A percentile compares a stretch with the other conserved stretches of the same genome.
These are phyloP conservation scores for Euclidium syriacum DNA, from an alignment of 345 rosid genomes.

Conservation along the genomic window DNA sequence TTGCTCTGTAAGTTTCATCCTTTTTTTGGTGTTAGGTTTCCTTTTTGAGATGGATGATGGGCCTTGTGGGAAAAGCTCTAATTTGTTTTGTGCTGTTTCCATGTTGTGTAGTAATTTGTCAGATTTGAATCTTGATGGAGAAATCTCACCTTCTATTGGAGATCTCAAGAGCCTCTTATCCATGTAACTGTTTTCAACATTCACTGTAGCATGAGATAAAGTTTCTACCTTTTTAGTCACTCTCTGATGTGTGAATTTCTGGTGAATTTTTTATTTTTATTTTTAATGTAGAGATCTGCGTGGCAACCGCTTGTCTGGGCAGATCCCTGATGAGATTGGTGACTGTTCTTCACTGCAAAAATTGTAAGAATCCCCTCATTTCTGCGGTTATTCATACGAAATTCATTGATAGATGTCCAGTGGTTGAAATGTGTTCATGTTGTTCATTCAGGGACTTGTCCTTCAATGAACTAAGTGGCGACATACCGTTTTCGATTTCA, in stretches of 20 bases:
- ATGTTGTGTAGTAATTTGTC: conserved; percentile 66
- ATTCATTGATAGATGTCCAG: neutral
- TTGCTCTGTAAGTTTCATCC: conserved; percentile 67
- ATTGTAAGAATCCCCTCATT: conserved; percentile 51
- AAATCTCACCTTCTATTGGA: conserved; percentile 84
- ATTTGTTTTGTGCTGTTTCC: conserved; percentile 24
- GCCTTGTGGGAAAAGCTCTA: conserved; percentile 8
- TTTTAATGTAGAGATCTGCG: conserved; percentile 54
- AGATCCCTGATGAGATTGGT: conserved; percentile 97
- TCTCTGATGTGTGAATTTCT: neutral
- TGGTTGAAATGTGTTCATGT: conserved; percentile 12
- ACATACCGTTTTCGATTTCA: conserved; percentile 85
- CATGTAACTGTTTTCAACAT: conserved; percentile 42
- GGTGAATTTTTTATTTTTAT: neutral
- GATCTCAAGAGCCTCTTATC: conserved; percentile 63
- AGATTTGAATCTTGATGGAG: conserved; percentile 86
- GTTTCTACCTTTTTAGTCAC: neutral
- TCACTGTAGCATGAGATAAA: conserved; percentile 10
- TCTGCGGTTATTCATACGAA: neutral
- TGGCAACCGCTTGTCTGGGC: conserved; percentile 78
- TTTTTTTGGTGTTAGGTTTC: neutral
- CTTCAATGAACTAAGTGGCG: conserved; percentile 76
- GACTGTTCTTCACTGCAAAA: conserved; percentile 70
- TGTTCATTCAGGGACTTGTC: conserved; percentile 64
- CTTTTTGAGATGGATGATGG: neutral